These are phyloP conservation scores for Sarocladiaceae sp. DNA, from an alignment of 2,329 filamentous ascomycete genomes.

Conservation along the genomic window DNA sequence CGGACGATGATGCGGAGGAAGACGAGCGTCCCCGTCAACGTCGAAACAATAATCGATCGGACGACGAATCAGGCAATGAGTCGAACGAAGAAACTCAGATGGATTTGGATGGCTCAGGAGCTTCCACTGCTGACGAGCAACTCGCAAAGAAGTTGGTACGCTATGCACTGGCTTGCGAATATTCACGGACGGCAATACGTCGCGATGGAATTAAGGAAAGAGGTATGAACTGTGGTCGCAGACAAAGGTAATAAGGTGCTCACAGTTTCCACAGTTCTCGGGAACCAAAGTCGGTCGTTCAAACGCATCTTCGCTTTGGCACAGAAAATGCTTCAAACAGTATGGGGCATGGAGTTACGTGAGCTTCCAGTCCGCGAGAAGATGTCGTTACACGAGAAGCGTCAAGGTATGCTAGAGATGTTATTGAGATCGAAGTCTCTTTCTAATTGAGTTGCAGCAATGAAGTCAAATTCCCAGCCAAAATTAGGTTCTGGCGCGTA, in stretches of 20 bases:
- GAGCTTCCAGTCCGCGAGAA: slow-evolving; percentile 82
- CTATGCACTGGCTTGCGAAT: slow-evolving; percentile 64
- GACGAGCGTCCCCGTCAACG: slow-evolving; percentile 27
- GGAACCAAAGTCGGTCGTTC: slow-evolving; percentile 65
- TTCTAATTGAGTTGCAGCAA: slow-evolving; percentile 25
- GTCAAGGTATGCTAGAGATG: slow-evolving; percentile 62
- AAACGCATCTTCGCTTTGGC: slow-evolving; percentile 72
- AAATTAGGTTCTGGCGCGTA: slow-evolving; percentile 64
- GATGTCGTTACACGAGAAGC: slow-evolving; percentile 70
- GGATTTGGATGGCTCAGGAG: slow-evolving; percentile 24
- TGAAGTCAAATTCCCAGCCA: slow-evolving; percentile 44
- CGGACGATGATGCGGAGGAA: slow-evolving; percentile 28
- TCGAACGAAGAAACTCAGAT: slow-evolving; percentile 33
- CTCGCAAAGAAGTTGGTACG: slow-evolving; percentile 65
- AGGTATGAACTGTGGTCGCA: slow-evolving; percentile 36
- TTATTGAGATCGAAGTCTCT: background rate
- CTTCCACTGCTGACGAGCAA: slow-evolving; percentile 42
- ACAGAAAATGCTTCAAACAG: slow-evolving; percentile 63
- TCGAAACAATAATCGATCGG: slow-evolving; percentile 14
- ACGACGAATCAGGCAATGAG: slow-evolving; percentile 3
- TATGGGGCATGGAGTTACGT: slow-evolving; percentile 90
- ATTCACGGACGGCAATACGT: slow-evolving; percentile 54
- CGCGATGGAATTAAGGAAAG: slow-evolving; percentile 61
- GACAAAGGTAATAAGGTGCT: background rate
- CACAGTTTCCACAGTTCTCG: slow-evolving; percentile 55